Percentiles rank a stretch among this genome's conserved stretches.
Evolutionary conservation across 768 basidiomycete genomes (phyloP).

Genomic region (Tylopilus vinaceipallidus): DNA sequence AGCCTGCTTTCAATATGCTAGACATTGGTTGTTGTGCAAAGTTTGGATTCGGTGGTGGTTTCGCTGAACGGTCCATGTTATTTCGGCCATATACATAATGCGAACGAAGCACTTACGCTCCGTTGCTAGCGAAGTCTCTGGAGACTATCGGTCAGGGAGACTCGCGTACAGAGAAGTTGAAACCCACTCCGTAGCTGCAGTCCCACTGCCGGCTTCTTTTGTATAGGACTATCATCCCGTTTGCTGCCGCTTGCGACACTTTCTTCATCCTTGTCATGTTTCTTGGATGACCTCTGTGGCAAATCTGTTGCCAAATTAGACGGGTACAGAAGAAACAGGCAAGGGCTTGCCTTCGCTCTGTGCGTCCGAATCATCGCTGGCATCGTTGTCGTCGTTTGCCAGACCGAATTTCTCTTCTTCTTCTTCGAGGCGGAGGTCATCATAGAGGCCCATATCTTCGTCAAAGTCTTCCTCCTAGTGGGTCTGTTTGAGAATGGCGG

Average conservation of each 20-base stretch:
- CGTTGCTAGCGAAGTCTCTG: constrained; percentile 62
- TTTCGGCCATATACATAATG: neutral
- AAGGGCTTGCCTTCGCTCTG: constrained; percentile 63
- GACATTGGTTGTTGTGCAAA: constrained; percentile 78
- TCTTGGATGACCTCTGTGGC: constrained; percentile 70
- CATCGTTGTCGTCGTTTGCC: constrained; percentile 65
- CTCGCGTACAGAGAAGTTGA: constrained; percentile 2
- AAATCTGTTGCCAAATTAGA: constrained; percentile 42
- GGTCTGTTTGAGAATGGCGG: constrained; percentile 18
- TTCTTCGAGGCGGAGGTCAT: constrained; percentile 95
- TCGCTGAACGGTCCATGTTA: constrained; percentile 30
- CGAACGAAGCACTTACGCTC: constrained; percentile 48
- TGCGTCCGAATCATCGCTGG: constrained; percentile 71
- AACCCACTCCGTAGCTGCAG: constrained; percentile 73
- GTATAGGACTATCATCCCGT: constrained; percentile 73
- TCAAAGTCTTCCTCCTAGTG: constrained; percentile 94
- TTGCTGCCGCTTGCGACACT: constrained; percentile 65
- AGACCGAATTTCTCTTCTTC: constrained; percentile 93
- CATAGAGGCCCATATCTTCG: constrained; percentile 96
- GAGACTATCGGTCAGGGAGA: constrained; percentile 13
- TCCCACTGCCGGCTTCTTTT: constrained; percentile 70
- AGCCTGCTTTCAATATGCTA: constrained; percentile 70
- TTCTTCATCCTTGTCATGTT: constrained; percentile 71
- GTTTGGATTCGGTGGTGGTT: constrained; percentile 78
- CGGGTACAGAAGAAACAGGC: neutral